Conservation (phyloP, 2,329 filamentous ascomycete genomes). For the Scedosporium minutisporum region DNA sequence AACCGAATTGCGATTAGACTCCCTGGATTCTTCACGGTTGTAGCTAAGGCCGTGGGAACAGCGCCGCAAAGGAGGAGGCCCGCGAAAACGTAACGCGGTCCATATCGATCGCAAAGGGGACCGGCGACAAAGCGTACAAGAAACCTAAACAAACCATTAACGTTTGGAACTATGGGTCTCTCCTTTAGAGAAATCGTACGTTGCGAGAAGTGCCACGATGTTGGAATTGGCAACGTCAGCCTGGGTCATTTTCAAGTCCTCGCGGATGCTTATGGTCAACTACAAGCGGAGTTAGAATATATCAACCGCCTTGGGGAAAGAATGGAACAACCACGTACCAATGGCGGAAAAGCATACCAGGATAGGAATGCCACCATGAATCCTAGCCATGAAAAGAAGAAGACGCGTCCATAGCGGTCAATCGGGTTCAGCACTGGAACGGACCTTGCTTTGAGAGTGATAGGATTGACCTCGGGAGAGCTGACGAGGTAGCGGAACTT, state of each 20-base stretch:
- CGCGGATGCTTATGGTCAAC: conserved; percentile 14
- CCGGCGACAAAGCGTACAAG: conserved; percentile 70
- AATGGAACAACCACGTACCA: conserved; percentile 42
- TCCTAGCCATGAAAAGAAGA: conserved; percentile 81
- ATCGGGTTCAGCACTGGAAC: conserved; percentile 71
- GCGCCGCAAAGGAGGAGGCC: conserved; percentile 67
- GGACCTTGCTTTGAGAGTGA: conserved; percentile 73
- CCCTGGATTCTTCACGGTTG: conserved; percentile 53
- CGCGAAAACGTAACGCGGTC: conserved; percentile 71
- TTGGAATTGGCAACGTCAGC: conserved; percentile 79
- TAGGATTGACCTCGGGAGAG: conserved; percentile 65
- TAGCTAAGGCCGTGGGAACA: conserved; percentile 73
- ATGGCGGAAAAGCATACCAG: conserved; percentile 85
- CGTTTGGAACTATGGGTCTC: no score
- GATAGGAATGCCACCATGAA: conserved; percentile 86
- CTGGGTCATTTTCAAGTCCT: conserved; percentile 63
- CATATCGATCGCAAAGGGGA: conserved; percentile 76
- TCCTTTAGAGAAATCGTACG: no score
- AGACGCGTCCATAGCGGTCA: conserved; percentile 74
- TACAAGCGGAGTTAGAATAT: neutral
- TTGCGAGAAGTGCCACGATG: conserved; percentile 63
- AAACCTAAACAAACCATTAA: no score
- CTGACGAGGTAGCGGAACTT: conserved; percentile 21
- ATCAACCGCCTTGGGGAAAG: neutral
- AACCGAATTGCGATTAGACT: conserved; percentile 68